Percentiles rank a stretch among this genome's conserved stretches.
Evolutionary conservation across 2,329 filamentous ascomycete species (phyloP).

Genomic region (Fusarium compactum): DNA sequence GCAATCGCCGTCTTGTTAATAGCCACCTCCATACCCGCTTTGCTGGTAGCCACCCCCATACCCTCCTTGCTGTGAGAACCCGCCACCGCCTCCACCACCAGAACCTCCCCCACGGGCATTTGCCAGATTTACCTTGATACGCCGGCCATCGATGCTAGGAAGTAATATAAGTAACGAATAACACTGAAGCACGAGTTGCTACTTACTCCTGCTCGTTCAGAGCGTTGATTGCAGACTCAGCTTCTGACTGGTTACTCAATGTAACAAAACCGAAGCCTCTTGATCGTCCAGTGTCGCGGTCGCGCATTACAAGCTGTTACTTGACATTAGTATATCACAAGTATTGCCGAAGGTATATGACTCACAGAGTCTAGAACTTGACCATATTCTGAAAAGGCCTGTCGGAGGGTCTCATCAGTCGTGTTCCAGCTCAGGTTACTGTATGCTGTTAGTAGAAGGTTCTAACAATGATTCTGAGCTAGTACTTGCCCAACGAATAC

Average conservation of each 20-base stretch:
- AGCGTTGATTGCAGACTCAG: rapidly evolving
- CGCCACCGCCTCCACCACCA: background rate
- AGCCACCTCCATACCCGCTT: background rate
- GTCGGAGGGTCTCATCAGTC: background rate
- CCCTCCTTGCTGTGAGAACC: background rate
- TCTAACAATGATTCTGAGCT: rapidly evolving
- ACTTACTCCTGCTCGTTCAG: slow-evolving; percentile 3
- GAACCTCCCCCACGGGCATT: background rate
- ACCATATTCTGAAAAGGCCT: background rate
- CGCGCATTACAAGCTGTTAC: slow-evolving; percentile 12
- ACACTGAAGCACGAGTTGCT: rapidly evolving
- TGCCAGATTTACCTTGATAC: background rate
- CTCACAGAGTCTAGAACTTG: background rate
- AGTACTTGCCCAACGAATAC: background rate
- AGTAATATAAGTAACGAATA: background rate
- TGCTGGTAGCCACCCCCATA: background rate
- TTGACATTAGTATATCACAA: background rate
- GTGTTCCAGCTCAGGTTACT: slow-evolving; percentile 6
- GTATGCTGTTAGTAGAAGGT: background rate
- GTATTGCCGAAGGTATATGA: rapidly evolving
- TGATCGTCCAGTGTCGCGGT: slow-evolving; percentile 23
- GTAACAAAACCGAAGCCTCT: slow-evolving; percentile 26
- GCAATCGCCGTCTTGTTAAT: background rate
- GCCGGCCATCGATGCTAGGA: background rate
- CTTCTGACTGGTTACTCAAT: background rate